These are phyloP conservation scores for Teunomyces funiuensis DNA, from an alignment of 805 yeast genomes.

Conservation along the genomic window DNA sequence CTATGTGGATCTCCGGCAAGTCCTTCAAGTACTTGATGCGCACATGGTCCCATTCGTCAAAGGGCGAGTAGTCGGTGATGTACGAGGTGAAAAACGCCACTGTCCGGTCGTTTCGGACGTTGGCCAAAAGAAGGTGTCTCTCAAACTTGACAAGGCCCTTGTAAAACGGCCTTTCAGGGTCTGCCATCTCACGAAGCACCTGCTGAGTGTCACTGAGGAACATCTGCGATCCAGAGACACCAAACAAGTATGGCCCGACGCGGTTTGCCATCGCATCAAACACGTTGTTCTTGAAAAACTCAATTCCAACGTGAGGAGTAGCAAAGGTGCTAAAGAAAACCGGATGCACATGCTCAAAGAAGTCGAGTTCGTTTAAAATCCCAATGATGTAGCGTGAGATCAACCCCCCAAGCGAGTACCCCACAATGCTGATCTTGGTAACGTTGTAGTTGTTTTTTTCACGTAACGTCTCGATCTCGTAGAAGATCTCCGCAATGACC, in stretches of 20 bases:
- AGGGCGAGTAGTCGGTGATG: conserved; percentile 73
- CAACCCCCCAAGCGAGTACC: conserved; percentile 45
- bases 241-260: conserved; percentile 36
- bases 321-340: conserved; percentile 43
- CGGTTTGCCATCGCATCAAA: conserved; percentile 34
- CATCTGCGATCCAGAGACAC: conserved; percentile 36
- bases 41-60: conserved; percentile 52
- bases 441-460: conserved; percentile 27
- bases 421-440: conserved; percentile 37
- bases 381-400: conserved; percentile 43
- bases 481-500: conserved; percentile 37
- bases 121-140: conserved; percentile 63
- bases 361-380: conserved; percentile 29
- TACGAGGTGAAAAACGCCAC: conserved; percentile 86
- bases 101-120: conserved; percentile 77
- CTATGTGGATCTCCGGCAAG: conserved; percentile 42
- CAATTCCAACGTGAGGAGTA: conserved; percentile 45
- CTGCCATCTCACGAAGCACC: conserved; percentile 52
- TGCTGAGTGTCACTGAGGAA: conserved; percentile 39
- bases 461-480: conserved; percentile 40
- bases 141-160: conserved; percentile 59
- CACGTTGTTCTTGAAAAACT: conserved; percentile 31
- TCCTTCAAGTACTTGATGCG: conserved; percentile 49
- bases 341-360: conserved; percentile 37
- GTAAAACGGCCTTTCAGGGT: conserved; percentile 49